Evolutionary conservation across 73 alveolate species (phyloP).

Genomic region (Stentor roeselii): DNA sequence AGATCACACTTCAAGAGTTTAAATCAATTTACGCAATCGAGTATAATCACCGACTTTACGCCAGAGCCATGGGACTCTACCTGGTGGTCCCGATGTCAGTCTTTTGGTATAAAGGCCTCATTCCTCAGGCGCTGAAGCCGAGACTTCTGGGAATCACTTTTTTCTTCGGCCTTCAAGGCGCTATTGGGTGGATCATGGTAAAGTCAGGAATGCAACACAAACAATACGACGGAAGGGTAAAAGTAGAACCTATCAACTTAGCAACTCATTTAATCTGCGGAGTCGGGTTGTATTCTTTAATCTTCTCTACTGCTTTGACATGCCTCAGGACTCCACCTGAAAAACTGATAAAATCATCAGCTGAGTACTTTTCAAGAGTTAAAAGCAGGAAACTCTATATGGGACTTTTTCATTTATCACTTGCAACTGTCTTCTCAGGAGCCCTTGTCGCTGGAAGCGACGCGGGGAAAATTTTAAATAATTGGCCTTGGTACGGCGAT

Average conservation of each 20-base stretch:
- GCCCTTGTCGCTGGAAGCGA: constrained; percentile 80
- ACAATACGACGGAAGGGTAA: constrained; percentile 66
- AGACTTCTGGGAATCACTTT: constrained; percentile 48
- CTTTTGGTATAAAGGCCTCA: constrained; percentile 62
- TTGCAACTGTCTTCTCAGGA: constrained; percentile 7
- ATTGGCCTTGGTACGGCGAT: constrained; percentile 75
- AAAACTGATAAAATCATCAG: constrained; percentile 54
- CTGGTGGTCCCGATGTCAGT: constrained; percentile 61
- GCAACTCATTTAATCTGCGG: constrained; percentile 72
- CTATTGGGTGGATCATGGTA: constrained; percentile 95
- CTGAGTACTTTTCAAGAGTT: constrained; percentile 42
- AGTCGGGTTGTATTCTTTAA: constrained; percentile 49
- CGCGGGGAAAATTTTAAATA: constrained; percentile 80
- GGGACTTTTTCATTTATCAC: constrained; percentile 39
- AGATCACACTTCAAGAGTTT: constrained; percentile 70
- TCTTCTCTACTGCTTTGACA: constrained; percentile 65
- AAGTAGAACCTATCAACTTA: constrained; percentile 81
- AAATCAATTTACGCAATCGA: constrained; percentile 70
- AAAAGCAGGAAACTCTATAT: constrained; percentile 54
- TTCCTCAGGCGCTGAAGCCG: constrained; percentile 44
- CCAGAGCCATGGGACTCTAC: constrained; percentile 64
- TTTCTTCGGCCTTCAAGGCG: constrained; percentile 74
- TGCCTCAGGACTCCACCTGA: constrained; percentile 67
- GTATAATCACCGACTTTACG: constrained; percentile 80
- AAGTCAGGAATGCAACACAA: constrained; percentile 71